A percentile compares a stretch with the other conserved stretches of the same genome.
phyloP scores from a whole-genome alignment of 176 grass and related monocot species.

The Rhipidocladum racemiflorum region DNA sequence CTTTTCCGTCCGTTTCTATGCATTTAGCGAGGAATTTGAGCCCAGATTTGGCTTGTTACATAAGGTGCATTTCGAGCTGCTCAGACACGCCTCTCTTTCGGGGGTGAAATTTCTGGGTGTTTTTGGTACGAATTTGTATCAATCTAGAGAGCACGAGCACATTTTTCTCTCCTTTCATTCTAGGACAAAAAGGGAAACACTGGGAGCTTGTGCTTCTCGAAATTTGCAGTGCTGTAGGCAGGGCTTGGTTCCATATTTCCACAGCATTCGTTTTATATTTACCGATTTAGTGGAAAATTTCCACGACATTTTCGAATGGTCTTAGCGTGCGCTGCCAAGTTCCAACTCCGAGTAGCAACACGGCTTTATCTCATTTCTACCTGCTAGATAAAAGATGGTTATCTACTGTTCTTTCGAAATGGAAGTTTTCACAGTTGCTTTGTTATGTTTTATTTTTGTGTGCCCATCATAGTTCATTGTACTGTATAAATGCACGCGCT shows the following conservation, averaged over 20 bases:
- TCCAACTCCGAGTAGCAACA: background rate
- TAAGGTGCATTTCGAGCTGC: background rate
- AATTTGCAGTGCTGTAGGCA: background rate
- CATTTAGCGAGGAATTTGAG: background rate
- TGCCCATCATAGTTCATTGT: slow-evolving; percentile 11
- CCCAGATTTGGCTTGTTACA: background rate
- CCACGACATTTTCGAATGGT: slow-evolving; percentile 25
- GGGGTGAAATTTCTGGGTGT: background rate
- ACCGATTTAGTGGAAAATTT: background rate
- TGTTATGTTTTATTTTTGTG: background rate
- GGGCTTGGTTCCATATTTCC: background rate
- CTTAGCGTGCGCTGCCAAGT: slow-evolving; percentile 12
- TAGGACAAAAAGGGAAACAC: background rate
- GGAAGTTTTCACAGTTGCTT: too few species aligned
- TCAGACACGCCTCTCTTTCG: background rate
- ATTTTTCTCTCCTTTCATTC: background rate
- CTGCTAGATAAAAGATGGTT: slow-evolving; percentile 11
- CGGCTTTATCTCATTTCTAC: background rate
- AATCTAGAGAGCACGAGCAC: background rate
- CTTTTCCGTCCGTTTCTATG: background rate
- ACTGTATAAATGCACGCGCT: slow-evolving; percentile 39
- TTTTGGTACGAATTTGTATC: background rate
- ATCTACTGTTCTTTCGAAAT: background rate
- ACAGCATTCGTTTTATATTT: background rate
- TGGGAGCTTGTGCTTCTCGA: background rate